phyloP scores from a whole-genome alignment of 148 eudicot genomes.

The Nyssa sinensis region DNA sequence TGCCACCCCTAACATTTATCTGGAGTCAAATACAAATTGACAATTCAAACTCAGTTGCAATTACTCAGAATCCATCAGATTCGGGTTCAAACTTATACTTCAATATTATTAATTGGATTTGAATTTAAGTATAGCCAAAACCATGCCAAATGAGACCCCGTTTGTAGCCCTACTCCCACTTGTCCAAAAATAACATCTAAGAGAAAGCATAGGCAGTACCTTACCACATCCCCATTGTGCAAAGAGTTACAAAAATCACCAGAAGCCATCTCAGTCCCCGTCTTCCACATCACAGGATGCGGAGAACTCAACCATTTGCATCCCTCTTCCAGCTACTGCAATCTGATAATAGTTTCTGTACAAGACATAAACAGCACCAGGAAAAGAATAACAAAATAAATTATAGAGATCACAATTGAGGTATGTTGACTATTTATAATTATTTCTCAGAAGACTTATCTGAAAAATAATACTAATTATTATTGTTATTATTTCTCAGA shows the following conservation, averaged over 20 bases:
- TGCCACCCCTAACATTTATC: too few species aligned
- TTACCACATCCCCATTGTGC: not conserved
- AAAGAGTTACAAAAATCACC: not conserved
- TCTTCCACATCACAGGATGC: slow-evolving; percentile 28
- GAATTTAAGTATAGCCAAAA: too few species aligned
- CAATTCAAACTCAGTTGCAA: not conserved
- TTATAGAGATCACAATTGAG: not conserved
- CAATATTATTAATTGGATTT: too few species aligned
- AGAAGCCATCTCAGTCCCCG: slow-evolving; percentile 16
- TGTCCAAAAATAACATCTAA: not conserved
- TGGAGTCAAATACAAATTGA: not conserved
- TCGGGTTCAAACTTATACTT: too few species aligned
- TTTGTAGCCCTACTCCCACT: not conserved
- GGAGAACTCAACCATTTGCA: slow-evolving; percentile 77
- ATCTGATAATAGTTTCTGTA: slow-evolving; percentile 75
- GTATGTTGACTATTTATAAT: not conserved
- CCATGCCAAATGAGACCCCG: too few species aligned
- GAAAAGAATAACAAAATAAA: slow-evolving; percentile 5
- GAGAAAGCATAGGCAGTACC: not conserved
- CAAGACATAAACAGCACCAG: slow-evolving; percentile 10
- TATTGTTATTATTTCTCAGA: not conserved
- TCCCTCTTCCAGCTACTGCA: slow-evolving; percentile 88
- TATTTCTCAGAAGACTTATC: not conserved
- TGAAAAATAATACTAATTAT: too few species aligned
- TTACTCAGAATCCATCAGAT: not conserved